phyloP scores from a whole-genome alignment of 73 alveolate species.

The Paraurostyla sp. region DNA sequence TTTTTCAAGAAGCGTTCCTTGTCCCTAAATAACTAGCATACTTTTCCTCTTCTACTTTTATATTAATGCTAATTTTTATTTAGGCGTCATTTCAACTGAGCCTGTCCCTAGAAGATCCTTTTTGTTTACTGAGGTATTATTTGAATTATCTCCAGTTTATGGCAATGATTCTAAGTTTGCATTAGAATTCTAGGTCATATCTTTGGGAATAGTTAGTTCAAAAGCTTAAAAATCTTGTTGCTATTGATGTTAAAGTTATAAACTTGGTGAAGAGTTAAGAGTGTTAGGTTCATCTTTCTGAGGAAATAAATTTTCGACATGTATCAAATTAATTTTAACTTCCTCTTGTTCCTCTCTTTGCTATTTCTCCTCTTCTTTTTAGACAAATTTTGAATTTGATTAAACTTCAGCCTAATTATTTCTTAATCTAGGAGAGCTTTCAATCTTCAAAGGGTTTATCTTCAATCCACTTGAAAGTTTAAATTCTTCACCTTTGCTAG shows the following conservation, averaged over 20 bases:
- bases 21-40: background rate
- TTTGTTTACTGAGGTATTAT: no score
- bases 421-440: background rate
- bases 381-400: background rate
- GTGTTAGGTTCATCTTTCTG: no score
- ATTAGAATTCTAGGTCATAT: background rate
- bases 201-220: no score
- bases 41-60: constrained; percentile 3
- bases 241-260: no score
- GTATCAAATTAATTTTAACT: background rate
- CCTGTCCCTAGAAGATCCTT: no score
- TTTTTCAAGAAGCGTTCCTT: constrained; percentile 6
- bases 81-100: background rate
- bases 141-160: background rate
- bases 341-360: background rate
- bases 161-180: background rate
- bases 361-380: background rate
- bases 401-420: background rate
- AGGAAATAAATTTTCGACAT: no score
- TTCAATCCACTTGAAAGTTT: background rate
- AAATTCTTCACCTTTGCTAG: no score
- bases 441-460: background rate
- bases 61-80: background rate
- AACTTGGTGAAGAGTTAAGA: no score
- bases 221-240: no score